These are phyloP conservation scores for Bruguiera sexangula DNA, from an alignment of 345 rosid species.

Conservation along the genomic window DNA sequence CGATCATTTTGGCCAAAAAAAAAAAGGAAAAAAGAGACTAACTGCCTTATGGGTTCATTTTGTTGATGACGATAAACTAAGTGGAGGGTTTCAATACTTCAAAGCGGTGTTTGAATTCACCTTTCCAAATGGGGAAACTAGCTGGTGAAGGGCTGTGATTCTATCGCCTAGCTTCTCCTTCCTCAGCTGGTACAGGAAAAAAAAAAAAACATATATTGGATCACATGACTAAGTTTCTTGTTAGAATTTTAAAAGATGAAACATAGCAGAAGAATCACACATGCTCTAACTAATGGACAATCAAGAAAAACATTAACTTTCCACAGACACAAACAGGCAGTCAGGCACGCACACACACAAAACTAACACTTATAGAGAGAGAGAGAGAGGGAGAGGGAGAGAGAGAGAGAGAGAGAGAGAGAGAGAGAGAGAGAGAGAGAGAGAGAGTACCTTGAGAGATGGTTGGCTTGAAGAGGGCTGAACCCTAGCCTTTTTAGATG, in stretches of 20 bases:
- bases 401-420: neutral
- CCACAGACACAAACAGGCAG: constrained; percentile 2
- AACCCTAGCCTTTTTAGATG: constrained; percentile 52
- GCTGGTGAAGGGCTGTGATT: constrained; percentile 88
- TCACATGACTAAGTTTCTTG: neutral
- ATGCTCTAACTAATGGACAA: constrained; percentile 63
- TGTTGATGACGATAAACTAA: neutral
- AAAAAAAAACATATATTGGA: constrained; percentile 3
- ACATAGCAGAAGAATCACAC: constrained; percentile 45
- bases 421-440: neutral
- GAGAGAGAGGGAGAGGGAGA: too few relatives aligned
- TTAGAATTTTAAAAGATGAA: constrained; percentile 3
- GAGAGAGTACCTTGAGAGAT: constrained; percentile 61
- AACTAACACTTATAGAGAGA: neutral
- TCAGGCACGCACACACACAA: neutral
- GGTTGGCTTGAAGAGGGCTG: constrained; percentile 68
- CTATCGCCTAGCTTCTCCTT: constrained; percentile 90
- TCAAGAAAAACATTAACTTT: constrained; percentile 47
- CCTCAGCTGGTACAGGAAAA: constrained; percentile 49
- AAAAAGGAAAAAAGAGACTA: neutral
- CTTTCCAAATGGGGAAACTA: constrained; percentile 98
- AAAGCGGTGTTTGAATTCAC: constrained; percentile 24
- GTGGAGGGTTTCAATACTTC: neutral
- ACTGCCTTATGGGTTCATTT: neutral
- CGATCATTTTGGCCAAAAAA: neutral